Percentiles rank a stretch among this genome's conserved stretches.
phyloP scores from a whole-genome alignment of 768 basidiomycete species.

The Kwoniella mangroviensis region DNA sequence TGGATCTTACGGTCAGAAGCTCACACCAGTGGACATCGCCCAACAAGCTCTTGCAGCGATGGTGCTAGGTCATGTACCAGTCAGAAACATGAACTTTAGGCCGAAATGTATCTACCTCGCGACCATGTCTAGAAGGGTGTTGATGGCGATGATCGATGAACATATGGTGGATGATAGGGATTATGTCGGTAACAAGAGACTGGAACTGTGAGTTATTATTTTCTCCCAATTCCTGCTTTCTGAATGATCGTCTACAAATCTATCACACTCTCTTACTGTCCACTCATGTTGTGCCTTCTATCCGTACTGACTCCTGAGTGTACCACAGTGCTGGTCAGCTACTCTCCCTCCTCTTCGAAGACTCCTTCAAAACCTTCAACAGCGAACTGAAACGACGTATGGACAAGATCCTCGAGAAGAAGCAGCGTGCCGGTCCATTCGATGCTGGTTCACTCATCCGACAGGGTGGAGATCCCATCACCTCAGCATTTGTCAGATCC shows the following conservation, averaged over 20 bases:
- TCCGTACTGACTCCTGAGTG: background rate
- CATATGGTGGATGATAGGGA: conserved; percentile 98
- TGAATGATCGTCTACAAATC: conserved; percentile 20
- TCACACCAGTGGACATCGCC: conserved; percentile 85
- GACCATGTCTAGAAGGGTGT: conserved; percentile 92
- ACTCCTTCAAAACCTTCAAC: conserved; percentile 98
- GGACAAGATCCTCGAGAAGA: conserved; percentile 96
- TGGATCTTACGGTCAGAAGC: conserved; percentile 38
- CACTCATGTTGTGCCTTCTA: background rate
- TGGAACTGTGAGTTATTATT: conserved; percentile 79
- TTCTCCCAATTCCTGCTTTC: conserved; percentile 3
- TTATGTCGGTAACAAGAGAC: conserved; percentile 97
- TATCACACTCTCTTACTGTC: background rate
- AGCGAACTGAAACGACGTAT: conserved; percentile 91
- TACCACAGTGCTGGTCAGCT: conserved; percentile 84
- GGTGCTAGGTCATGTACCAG: conserved; percentile 93
- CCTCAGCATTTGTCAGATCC: conserved; percentile 91
- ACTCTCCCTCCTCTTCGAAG: conserved; percentile 92
- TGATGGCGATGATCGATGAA: conserved; percentile 95
- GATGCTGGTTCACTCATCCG: conserved; percentile 89
- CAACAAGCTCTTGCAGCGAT: conserved; percentile 96
- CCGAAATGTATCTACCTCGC: conserved; percentile 96
- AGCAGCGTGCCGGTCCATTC: conserved; percentile 89
- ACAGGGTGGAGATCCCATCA: conserved; percentile 95
- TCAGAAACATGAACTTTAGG: conserved; percentile 82